Evolutionary conservation across 2,329 filamentous ascomycete species (phyloP), one percentile per base, ranked within the genome.

Genomic region (Fusarium agapanthi): DNA sequence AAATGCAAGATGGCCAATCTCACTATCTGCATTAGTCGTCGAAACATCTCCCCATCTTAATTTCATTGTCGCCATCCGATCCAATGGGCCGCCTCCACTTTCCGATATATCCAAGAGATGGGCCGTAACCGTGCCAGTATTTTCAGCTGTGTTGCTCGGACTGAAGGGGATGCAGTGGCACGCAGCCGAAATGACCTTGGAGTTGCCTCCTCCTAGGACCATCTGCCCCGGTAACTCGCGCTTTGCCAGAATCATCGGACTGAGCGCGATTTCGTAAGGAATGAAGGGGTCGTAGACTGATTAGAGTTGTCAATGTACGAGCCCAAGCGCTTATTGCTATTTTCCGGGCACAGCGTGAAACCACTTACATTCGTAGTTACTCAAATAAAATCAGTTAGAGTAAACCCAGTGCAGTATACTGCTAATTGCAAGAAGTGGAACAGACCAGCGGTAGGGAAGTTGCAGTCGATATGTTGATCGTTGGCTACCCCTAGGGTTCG

Each of bases 91-190:
- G 0, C 7, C 18, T 7, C 0, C 12, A 20, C 3, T 22, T 26
- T 53, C 24, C 10, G 48, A 9, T 13, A 1, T 22, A 4, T 15
- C 32, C 18, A 53, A 22, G 3, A 10, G 18, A 13, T 5, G 8
- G 9, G 2, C 13, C 16, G 5, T 53, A 1, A 5, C 24, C 18
- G 18, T 1, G 3, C 5, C 13, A 4, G 7, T 3, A 0, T 53
- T 53, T 16, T 10, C 10, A 6, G 7, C 3, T 16, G 18, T 7
- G 0, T 22, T 10, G 10, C 7, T 53, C 2, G 34, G 26, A 9
- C 7, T 37, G 2, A 28, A 0, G 5, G 32, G 48, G 18, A 37
- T 37, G 3, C 50, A 53, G 50, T 53, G 32, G 14, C 32, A 51
- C 1, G 32, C 48, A 3, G 48, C 32, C 0, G 48, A 51, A 6